Evolutionary conservation across 2,329 filamentous ascomycete genomes (phyloP).

Genomic region (Fusarium tuaranense): DNA sequence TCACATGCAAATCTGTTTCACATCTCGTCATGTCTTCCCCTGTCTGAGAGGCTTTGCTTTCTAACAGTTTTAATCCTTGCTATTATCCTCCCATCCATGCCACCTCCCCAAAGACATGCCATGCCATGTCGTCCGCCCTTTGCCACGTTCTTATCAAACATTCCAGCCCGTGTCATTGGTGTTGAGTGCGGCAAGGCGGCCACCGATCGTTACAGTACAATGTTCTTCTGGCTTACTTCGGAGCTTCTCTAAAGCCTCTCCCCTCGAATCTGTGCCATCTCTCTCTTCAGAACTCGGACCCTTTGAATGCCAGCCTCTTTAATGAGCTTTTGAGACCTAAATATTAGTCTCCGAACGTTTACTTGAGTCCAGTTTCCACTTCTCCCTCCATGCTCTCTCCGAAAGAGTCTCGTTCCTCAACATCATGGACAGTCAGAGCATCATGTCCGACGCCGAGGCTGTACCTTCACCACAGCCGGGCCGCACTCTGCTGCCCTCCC

Average conservation of each 20-base stretch:
- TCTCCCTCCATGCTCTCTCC: slow-evolving; percentile 6
- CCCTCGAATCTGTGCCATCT: slow-evolving; percentile 3
- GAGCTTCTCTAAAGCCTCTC: slow-evolving; percentile 19
- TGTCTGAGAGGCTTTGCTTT: slow-evolving; percentile 11
- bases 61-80: slow-evolving; percentile 3
- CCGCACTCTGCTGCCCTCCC: slow-evolving; percentile 66
- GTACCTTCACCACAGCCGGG: slow-evolving; percentile 39
- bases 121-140: slow-evolving; percentile 30
- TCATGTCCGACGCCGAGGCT: slow-evolving; percentile 25
- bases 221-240: slow-evolving; percentile 2
- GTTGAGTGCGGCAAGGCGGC: slow-evolving; percentile 18
- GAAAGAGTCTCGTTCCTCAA: slow-evolving; percentile 13
- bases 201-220: slow-evolving; percentile 13
- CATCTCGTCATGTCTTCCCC: slow-evolving; percentile 27
- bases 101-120: slow-evolving; percentile 18
- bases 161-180: slow-evolving; percentile 33
- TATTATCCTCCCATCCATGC: slow-evolving; percentile 2
- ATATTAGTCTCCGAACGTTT: neutral
- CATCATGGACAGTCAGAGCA: slow-evolving; percentile 38
- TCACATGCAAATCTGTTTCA: slow-evolving; percentile 44
- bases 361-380: neutral
- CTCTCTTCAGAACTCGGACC: neutral
- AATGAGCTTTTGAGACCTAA: neutral
- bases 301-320: neutral
- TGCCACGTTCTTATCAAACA: slow-evolving; percentile 39